Base-by-base conservation (phyloP, 2,329 filamentous ascomycete genomes). In the Thelonectria olida region DNA sequence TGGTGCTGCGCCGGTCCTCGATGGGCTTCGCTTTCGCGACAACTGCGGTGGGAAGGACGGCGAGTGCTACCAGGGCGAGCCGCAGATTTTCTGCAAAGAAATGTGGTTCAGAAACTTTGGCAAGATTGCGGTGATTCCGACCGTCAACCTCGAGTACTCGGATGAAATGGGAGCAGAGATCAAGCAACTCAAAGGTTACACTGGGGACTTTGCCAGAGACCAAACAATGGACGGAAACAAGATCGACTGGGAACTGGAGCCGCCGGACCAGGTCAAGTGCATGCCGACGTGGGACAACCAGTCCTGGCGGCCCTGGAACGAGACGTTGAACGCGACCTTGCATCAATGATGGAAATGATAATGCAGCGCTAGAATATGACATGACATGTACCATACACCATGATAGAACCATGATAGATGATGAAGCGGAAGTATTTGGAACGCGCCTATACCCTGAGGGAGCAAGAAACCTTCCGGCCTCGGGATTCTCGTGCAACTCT, bases 61-160 rank as follows among this genome's bases (percentile, higher is more conserved):
- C 1, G 85, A 88, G 69, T 88, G 85, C 61, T 74, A 69, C 8
- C 80, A 83, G 61, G 83, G 84, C 2, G 85, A 88, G 71, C 83
- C 85, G 9, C 78, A 80, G 53, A 67, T 87, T 12, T 83, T 87
- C 42, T 83, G 81, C 64, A 87, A 87, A 62, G 85, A 88, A 64
- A 51, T 88, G 68, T 88, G 85, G 83, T 76, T 67, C 17, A 61
- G 68, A 6, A 82, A 82, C 1, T 78, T 77, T 55, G 77, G 81
- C 12, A 84, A 79, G 65, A 84, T 88, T 63, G 84, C 84, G 0
- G 83, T 85, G 0, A 76, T 88, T 15, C 85, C 85, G 0, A 79
- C 77, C 5, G 79, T 88, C 3, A 87, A 85, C 62, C 69, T 88
- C 6, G 84, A 81, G 59, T 87, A 87, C 65, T 77, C 78, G 5